phyloP scores from a whole-genome alignment of 2,329 filamentous ascomycete genomes.

The Aureobasidium leucospermi region DNA sequence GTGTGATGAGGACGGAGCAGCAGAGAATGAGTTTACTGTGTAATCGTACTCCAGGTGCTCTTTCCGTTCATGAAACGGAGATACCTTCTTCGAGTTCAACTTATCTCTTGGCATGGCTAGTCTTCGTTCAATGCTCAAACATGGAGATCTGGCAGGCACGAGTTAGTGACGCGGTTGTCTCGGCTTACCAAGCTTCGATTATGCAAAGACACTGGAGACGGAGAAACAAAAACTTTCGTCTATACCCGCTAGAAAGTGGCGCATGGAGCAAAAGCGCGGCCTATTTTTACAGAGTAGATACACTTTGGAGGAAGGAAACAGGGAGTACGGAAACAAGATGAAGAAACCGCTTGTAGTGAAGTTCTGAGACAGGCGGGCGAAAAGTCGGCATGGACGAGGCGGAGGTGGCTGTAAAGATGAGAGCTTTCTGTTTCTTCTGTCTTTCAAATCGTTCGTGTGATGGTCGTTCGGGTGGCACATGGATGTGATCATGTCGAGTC shows the following conservation, averaged over 20 bases:
- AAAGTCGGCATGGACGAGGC: background rate
- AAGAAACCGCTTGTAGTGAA: background rate
- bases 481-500: background rate
- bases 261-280: background rate
- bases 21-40: background rate
- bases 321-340: background rate
- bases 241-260: conserved; percentile 11
- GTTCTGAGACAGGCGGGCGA: background rate
- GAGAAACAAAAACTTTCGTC: conserved; percentile 10
- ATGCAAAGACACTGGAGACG: background rate
- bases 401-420: background rate
- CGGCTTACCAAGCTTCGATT: background rate
- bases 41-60: too few species aligned
- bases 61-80: too few species aligned
- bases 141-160: background rate
- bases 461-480: background rate
- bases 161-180: background rate
- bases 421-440: background rate
- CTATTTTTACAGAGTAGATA: conserved; percentile 15
- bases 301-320: background rate
- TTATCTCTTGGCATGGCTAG: too few species aligned
- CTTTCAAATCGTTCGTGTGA: background rate
- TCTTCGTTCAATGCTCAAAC: too few species aligned
- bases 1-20: background rate
- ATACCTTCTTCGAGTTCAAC: background rate